phyloP scores from a whole-genome alignment of 805 yeast genomes.

The Yamadazyma philogaea region DNA sequence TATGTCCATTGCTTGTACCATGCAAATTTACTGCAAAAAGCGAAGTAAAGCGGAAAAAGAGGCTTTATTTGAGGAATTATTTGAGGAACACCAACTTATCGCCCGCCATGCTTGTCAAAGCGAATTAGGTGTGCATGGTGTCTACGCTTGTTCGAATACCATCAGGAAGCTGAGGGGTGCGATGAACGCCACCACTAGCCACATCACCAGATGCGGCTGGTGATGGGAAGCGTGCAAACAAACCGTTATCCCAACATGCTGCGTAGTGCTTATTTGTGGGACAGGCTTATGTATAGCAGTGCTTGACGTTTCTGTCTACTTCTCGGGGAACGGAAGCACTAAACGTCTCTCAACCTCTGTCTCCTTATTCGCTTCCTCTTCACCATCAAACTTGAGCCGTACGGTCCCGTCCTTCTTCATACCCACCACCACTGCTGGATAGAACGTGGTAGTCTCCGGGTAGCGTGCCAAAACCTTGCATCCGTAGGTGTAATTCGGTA shows the following conservation, averaged over 20 bases:
- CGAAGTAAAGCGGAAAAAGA: neutral
- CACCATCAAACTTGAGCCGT: slow-evolving; percentile 86
- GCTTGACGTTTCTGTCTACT: neutral
- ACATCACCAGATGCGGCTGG: too few species aligned
- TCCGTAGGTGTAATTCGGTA: slow-evolving; percentile 65
- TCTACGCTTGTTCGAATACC: too few species aligned
- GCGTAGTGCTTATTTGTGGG: too few species aligned
- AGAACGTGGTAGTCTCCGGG: slow-evolving; percentile 96
- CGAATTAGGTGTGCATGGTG: too few species aligned
- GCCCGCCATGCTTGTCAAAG: too few species aligned
- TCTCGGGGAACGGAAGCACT: slow-evolving; percentile 69
- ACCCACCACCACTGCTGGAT: slow-evolving; percentile 88
- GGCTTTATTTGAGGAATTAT: neutral
- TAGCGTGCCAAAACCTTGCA: slow-evolving; percentile 86
- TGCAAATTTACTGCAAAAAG: slow-evolving; percentile 16
- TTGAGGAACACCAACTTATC: too few species aligned
- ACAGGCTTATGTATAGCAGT: too few species aligned
- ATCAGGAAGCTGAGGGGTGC: too few species aligned
- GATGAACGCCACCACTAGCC: too few species aligned
- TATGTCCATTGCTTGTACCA: too few species aligned
- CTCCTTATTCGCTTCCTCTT: slow-evolving; percentile 93
- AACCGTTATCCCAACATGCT: too few species aligned
- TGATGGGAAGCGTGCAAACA: too few species aligned
- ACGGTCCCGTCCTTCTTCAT: slow-evolving; percentile 72
- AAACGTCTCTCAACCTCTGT: slow-evolving; percentile 85